phyloP scores from a whole-genome alignment of 352 stramenopile species.

The Plasmopara viticola region DNA sequence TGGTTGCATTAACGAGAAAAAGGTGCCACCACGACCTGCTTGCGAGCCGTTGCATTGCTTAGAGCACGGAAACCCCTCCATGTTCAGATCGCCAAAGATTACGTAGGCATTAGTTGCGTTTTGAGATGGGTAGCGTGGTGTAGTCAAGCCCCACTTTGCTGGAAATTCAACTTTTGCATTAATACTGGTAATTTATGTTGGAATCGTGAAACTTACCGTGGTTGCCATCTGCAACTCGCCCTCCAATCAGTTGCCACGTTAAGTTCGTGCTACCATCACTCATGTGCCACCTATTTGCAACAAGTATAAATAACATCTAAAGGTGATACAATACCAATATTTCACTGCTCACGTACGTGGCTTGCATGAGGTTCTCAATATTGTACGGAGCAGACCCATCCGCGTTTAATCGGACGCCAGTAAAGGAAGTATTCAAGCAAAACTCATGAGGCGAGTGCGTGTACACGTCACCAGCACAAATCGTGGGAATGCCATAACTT shows the following conservation, averaged over 20 bases:
- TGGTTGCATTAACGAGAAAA: conserved; percentile 46
- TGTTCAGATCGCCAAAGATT: conserved; percentile 74
- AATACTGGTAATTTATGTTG: neutral
- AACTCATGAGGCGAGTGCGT: conserved; percentile 36
- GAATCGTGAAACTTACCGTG: conserved; percentile 29
- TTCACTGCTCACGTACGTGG: conserved; percentile 25
- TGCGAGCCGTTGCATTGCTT: conserved; percentile 62
- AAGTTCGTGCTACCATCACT: conserved; percentile 33
- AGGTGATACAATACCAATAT: neutral
- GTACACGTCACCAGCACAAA: conserved; percentile 67
- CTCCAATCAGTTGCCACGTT: conserved; percentile 62
- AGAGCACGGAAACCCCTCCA: conserved; percentile 80
- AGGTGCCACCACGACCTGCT: conserved; percentile 59
- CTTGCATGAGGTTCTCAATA: conserved; percentile 72
- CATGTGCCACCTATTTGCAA: conserved; percentile 26
- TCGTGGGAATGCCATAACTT: conserved; percentile 59
- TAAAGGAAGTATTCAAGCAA: conserved; percentile 40
- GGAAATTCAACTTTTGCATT: conserved; percentile 3
- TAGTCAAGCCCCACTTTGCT: conserved; percentile 71
- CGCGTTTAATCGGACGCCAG: conserved; percentile 29
- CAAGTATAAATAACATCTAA: neutral
- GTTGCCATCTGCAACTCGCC: conserved; percentile 42
- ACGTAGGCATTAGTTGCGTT: conserved; percentile 27
- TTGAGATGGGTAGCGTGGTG: conserved; percentile 24
- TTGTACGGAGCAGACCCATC: conserved; percentile 63